Base-by-base conservation (phyloP, 176 grass and related monocot species). In the Urochloa ruziziensis region DNA sequence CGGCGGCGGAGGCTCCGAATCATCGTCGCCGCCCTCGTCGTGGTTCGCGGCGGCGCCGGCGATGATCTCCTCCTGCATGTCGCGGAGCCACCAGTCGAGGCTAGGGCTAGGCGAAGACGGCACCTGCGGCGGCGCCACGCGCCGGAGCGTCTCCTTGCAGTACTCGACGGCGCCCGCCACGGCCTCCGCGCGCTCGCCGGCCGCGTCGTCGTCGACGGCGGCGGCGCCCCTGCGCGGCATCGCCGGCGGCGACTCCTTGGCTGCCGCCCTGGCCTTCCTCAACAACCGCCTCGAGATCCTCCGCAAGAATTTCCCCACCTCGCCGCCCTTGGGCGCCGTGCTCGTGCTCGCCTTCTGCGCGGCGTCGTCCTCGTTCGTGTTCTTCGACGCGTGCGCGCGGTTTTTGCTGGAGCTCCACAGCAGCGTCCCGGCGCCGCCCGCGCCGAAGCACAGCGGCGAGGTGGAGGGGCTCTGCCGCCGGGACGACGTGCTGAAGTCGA, bases 61-160 rank as follows among this genome's bases (percentile, higher is more conserved):
- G 42, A 48, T 62, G 42, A 14, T 25, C 42, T 79, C 73, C 73
- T 69, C 74, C 21, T 28, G 75, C 13, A n/a, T 61, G 2, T 24
- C 67, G 13, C 42, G n/a, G 67, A 80, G 46, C 34, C 67, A 65
- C 46, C 14, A 7, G 46, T 80, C 58, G 2, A 80, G n/a, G n/a
- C n/a, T n/a, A n/a, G n/a, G 46, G 68, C 68, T 80, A 1, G 58
- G 76, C 1, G 67, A 19, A 0, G 77, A 33, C 17, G 7, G 39
- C 3, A 30, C 28, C 37, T 24, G 48, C 17, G 27, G 6, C 60
- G 30, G 3, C 42, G 24, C 39, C 33, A 56, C 8, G 2, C 57
- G 76, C n/a, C 54, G 29, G 65, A 28, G 33, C 66, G 84, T 53
- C 11, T 72, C 54, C 53, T 86, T 86, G 84, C 84, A 86, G 66